These are phyloP conservation scores for Flammula alnicola DNA, from an alignment of 1,284 basidiomycete species.

Conservation along the genomic window DNA sequence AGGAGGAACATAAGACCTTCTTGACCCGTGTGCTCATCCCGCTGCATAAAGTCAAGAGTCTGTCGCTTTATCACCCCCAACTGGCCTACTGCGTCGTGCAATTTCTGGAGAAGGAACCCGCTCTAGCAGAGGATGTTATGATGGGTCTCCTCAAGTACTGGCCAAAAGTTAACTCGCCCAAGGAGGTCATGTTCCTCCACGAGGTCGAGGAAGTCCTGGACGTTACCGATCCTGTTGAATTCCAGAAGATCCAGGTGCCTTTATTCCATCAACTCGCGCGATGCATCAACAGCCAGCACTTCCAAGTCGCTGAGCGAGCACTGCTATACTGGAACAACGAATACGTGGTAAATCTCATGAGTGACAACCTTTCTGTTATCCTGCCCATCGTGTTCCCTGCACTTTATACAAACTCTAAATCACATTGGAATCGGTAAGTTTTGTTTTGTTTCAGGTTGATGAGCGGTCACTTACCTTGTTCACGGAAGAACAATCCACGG, in stretches of 20 bases:
- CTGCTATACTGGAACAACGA: conserved; percentile 99
- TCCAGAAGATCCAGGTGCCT: conserved; percentile 94
- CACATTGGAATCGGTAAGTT: conserved; percentile 96
- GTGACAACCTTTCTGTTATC: conserved; percentile 90
- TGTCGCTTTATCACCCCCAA: conserved; percentile 98
- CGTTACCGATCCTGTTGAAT: conserved; percentile 96
- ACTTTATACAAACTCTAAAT: conserved; percentile 94
- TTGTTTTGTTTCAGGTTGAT: conserved; percentile 9
- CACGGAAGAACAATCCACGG: conserved; percentile 97
- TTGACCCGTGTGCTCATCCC: conserved; percentile 96
- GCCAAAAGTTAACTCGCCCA: conserved; percentile 99
- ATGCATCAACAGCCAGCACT: conserved; percentile 99
- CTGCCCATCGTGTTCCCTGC: conserved; percentile 99
- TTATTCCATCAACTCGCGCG: conserved; percentile 95
- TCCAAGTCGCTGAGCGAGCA: conserved; percentile 96
- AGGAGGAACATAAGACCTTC: conserved; percentile 99
- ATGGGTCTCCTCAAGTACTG: conserved; percentile 94
- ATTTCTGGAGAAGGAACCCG: conserved; percentile 96
- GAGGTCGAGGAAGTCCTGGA: conserved; percentile 99
- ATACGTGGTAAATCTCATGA: conserved; percentile 99
- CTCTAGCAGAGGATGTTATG: conserved; percentile 94
- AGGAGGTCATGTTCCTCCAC: conserved; percentile 99
- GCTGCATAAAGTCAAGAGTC: conserved; percentile 96
- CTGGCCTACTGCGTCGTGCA: conserved; percentile 99
- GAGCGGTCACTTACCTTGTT: conserved; percentile 24